A percentile compares a stretch with the other conserved stretches of the same genome.
phyloP scores from a whole-genome alignment of 495 filamentous ascomycete species.

The Letharia lupina region DNA sequence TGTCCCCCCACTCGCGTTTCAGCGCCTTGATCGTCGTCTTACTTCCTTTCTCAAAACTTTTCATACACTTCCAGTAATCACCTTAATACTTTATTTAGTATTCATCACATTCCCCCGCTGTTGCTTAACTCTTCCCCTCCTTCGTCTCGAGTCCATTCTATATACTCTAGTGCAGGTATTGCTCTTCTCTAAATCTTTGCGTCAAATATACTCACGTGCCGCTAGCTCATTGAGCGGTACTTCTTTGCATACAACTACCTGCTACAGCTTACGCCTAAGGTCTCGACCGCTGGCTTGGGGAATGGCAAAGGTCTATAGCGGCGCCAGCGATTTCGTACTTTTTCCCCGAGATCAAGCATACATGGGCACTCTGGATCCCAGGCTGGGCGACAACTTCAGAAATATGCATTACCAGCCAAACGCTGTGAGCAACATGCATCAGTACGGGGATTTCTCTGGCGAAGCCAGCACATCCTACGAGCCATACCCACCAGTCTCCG shows the following conservation, averaged over 20 bases:
- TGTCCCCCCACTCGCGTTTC: conserved; percentile 9
- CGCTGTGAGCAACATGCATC: conserved; percentile 16
- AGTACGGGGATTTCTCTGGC: conserved; percentile 10
- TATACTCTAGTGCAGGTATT: background rate
- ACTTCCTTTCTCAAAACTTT: background rate
- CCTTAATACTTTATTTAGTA: conserved; percentile 6
- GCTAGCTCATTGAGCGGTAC: background rate
- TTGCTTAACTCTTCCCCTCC: background rate
- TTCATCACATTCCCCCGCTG: background rate
- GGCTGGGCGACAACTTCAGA: conserved; percentile 8
- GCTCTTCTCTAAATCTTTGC: background rate
- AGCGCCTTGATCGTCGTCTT: conserved; percentile 11
- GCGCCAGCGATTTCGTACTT: conserved; percentile 22
- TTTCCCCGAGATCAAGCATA: conserved; percentile 23
- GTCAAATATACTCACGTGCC: background rate
- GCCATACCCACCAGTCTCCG: conserved; percentile 9
- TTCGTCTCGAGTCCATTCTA: conserved; percentile 1
- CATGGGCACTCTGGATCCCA: conserved; percentile 7
- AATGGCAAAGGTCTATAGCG: conserved; percentile 25
- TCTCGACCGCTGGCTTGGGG: conserved; percentile 4
- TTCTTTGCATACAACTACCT: background rate
- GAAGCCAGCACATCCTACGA: conserved; percentile 15
- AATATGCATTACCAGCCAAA: conserved; percentile 10
- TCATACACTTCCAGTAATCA: conserved; percentile 4
- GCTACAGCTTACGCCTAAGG: background rate